Conservation (phyloP, 2,329 filamentous ascomycete species). For the Knufia fluminis region DNA sequence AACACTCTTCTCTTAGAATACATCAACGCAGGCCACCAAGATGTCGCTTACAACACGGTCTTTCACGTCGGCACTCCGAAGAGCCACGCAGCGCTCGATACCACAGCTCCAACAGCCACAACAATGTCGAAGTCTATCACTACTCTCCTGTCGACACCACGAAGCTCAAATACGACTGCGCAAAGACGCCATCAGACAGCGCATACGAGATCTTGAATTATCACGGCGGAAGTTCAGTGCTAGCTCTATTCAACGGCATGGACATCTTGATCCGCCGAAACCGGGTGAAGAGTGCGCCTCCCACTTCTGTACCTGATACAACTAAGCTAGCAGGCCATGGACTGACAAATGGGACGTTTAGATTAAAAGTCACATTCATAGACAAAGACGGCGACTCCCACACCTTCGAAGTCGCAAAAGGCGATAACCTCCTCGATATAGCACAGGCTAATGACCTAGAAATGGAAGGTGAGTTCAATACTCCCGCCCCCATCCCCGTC, state of each 20-base stretch:
- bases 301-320: too few species aligned
- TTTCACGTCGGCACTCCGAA: not conserved
- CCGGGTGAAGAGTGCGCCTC: conserved; percentile 78
- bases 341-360: conserved; percentile 29
- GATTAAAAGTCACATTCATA: conserved; percentile 81
- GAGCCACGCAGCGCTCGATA: not conserved
- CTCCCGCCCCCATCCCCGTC: too few species aligned
- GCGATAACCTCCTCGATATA: conserved; percentile 91
- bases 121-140: conserved; percentile 1
- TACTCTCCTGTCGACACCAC: conserved; percentile 14
- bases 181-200: conserved; percentile 17
- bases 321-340: not conserved
- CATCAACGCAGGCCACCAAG: not conserved
- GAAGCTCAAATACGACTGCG: conserved; percentile 15
- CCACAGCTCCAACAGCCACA: not conserved
- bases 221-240: conserved; percentile 54
- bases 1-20: not conserved
- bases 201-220: conserved; percentile 22
- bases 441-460: conserved; percentile 90
- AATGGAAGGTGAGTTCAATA: conserved; percentile 63
- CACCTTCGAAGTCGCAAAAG: conserved; percentile 70
- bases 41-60: not conserved
- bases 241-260: conserved; percentile 55
- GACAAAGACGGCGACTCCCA: conserved; percentile 76
- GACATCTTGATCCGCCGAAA: conserved; percentile 74